Evolutionary conservation across 2,329 filamentous ascomycete genomes (phyloP).

Genomic region (Calonectria multiphialidica): DNA sequence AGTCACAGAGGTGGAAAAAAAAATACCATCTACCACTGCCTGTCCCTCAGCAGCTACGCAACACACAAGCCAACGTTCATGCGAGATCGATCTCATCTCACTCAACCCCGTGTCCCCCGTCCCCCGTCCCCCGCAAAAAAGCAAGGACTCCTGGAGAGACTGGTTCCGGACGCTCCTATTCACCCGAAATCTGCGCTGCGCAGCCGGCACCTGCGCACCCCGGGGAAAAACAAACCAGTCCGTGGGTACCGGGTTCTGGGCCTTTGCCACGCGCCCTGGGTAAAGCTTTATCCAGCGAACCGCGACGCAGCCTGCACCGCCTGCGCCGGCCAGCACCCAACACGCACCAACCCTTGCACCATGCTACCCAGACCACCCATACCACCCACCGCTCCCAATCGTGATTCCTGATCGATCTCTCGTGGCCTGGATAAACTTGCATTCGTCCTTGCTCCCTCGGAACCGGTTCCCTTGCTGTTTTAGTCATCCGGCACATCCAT

Average conservation of each 20-base stretch:
- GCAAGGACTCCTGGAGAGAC: constrained; percentile 18
- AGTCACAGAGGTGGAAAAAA: neutral
- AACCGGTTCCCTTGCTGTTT: neutral
- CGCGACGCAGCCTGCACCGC: neutral
- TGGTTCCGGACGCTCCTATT: neutral
- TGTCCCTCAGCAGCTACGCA: neutral
- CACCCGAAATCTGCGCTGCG: neutral
- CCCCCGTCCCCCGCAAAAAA: constrained; percentile 8
- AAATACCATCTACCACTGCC: neutral
- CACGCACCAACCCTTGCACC: too few relatives aligned
- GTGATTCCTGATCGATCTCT: neutral
- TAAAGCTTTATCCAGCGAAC: constrained; percentile 18
- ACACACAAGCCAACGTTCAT: constrained; percentile 24
- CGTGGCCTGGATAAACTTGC: constrained; percentile 11
- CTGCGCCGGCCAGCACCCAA: too few relatives aligned
- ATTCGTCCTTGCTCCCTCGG: neutral
- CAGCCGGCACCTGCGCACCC: neutral
- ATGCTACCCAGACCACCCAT: too few relatives aligned
- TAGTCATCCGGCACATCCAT: constrained; percentile 13
- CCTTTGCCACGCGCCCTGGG: neutral
- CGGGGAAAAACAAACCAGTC: neutral
- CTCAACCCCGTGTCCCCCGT: neutral
- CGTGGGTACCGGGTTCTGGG: constrained; percentile 10
- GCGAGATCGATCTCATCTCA: constrained; percentile 25
- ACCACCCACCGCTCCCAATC: neutral